Evolutionary conservation across 2,329 filamentous ascomycete species (phyloP), one percentile per base, ranked within the genome.

Genomic region (Monilinia polystroma): DNA sequence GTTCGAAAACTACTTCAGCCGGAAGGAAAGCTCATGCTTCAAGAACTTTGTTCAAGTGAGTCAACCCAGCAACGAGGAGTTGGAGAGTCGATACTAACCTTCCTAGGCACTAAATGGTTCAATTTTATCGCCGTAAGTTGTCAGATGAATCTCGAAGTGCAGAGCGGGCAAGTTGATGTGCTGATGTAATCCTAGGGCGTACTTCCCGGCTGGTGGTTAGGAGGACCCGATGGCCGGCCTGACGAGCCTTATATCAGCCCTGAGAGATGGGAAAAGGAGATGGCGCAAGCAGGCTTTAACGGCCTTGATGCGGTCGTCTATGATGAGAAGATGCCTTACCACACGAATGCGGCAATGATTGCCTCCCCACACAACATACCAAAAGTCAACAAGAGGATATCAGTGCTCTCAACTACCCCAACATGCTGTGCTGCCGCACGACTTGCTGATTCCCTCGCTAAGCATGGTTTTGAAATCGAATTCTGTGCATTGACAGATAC

Each of bases 241-340:
- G 32, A 71, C 12, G 67, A 73, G 43, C 75, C 76, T 12, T 51
- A 51, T n/a, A 62, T 77, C 4, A 32, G 53, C 14, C 41, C 68
- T 1, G 66, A 72, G 2, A 51, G 70, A 51, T 78, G 76, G 76
- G 67, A 74, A 14, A 32, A 35, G 6, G 71, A 73, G 41, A 68
- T 78, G 1, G 38, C 53, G 2, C 53, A 53, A 8, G 69, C 72
- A 26, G 78, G 78, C 4, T 80, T 79, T 63, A 66, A 68, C 0
- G 75, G 77, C 1, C 62, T 71, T 5, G 74, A 78, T 18, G 63
- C 67, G 0, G 65, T 73, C 3, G 65, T 70, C 1, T 68, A 70
- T 49, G 75, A 78, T 53, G 45, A 59, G 23, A 66, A 70, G 20
- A 32, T 62, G 14, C 70, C 70, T 3, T 73, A 67, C 51, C 70